These are phyloP conservation scores for Monilinia polystroma DNA, from an alignment of 2,329 filamentous ascomycete species.

Conservation along the genomic window DNA sequence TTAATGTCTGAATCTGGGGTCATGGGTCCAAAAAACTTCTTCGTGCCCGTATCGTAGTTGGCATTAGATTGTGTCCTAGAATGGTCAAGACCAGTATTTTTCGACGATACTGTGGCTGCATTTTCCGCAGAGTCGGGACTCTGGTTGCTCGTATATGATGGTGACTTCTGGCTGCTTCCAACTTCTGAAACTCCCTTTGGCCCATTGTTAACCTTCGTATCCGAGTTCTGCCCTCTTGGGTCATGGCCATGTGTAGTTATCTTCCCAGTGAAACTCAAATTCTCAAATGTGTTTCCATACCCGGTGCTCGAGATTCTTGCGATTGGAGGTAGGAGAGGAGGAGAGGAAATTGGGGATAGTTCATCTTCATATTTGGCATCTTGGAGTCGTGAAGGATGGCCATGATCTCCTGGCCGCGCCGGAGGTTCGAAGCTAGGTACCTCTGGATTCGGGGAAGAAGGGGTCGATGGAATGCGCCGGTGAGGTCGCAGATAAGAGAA, in stretches of 20 bases:
- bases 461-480: constrained; percentile 39
- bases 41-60: constrained; percentile 26
- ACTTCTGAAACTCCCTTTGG: constrained; percentile 25
- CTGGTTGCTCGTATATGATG: constrained; percentile 30
- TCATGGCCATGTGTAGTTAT: constrained; percentile 15
- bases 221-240: constrained; percentile 23
- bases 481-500: constrained; percentile 42
- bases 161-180: constrained; percentile 26
- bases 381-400: constrained; percentile 35
- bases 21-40: constrained; percentile 25
- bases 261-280: constrained; percentile 19
- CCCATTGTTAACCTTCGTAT: constrained; percentile 23
- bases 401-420: constrained; percentile 33
- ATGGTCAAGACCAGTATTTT: constrained; percentile 28
- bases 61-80: constrained; percentile 25
- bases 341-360: constrained; percentile 42
- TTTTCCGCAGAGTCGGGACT: constrained; percentile 35
- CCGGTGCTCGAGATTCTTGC: constrained; percentile 41
- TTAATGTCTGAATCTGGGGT: constrained; percentile 29
- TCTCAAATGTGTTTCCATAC: constrained; percentile 22
- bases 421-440: constrained; percentile 36
- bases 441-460: constrained; percentile 37
- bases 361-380: constrained; percentile 30
- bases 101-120: constrained; percentile 20
- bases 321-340: constrained; percentile 48